Base-by-base conservation (phyloP, 148 eudicot species). In the Rhododendron molle region DNA sequence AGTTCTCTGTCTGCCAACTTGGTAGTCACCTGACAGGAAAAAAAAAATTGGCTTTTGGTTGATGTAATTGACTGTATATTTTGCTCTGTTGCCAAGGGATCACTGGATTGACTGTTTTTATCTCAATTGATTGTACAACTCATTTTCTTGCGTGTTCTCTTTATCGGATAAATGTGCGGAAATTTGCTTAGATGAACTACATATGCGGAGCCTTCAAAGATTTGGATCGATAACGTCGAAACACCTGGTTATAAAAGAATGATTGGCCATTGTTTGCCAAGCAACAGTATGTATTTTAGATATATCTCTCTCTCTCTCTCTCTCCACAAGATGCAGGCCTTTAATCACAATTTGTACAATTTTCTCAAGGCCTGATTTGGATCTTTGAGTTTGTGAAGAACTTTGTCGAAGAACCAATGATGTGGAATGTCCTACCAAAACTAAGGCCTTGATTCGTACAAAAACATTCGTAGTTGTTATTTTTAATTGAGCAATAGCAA, bases 21-120 rank as follows among this genome's bases (percentile, higher is more conserved):
- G 34, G 30, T 49, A 28, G 47, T 43, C 16, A 34, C 14, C 65
- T 85, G 71, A 43, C 46, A 1, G 49, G 58, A 26, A 28, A 40
- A 40, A 40, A 40, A 67, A 58, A 20, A 3, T 30, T 28, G 21
- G 52, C 38, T 67, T 36, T 85, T 20, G 12, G 47, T 69, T 67
- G 69, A 85, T 80, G 83, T 85, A 85, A 80, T 67, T 40, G 76
- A 85, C 46, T 80, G 83, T 32, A 62, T n/a, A 30, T 71, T 30
- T 71, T 71, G 32, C 26, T 38, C 38, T 28, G 81, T 56, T 56
- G 73, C 52, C 49, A 44, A 79, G 60, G 32, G 36, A 65, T 79
- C 36, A 58, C 43, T 85, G 16, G 32, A 65, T 85, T 26, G 46
- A 20, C 49, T 67, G 30, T 85, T 71, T 40, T 34, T 32, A 56